Evolutionary conservation across 2,329 filamentous ascomycete genomes (phyloP), one percentile per base, ranked within the genome.

Genomic region (Lasiodiplodia theobromae): DNA sequence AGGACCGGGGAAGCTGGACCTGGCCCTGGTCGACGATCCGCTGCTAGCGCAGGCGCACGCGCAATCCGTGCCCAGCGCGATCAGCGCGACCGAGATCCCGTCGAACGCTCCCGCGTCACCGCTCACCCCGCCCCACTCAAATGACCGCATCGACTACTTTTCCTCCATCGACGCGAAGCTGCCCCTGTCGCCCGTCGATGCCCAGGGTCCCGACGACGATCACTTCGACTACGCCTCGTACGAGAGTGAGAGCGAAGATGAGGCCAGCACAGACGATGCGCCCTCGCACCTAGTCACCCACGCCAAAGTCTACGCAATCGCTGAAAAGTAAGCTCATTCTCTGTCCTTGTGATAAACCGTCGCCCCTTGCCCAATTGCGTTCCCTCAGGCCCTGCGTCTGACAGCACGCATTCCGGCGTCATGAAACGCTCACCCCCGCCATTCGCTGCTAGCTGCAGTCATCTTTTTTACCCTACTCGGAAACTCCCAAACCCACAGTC

Each of bases 241-340:
- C 65, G 65, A 67, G 53, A 60, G 54, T 60, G 66, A 68, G 54
- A 60, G 52, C 40, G 67, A 68, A n/a, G 69, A 72, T 49, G 71
- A 71, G 25, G 76, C 78, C 68, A 74, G 80, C 54, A 75, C 80
- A 60, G 73, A 76, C 51, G 79, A 80, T 57, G 73, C 81, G 70
- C 75, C 77, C 52, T 77, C 82, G 6, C 78, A 84, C 72, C 77
- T 85, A 6, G 71, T 85, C 58, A 77, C 80, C 18, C 83, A 85
- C 71, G 80, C 82, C 16, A 80, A 81, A 65, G 81, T 85, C 49
- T 85, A 85, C 72, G 82, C 82, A 40, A 78, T 85, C 28, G 83
- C 82, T 11, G 83, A 85, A 73, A 85, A 85, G 77, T 80, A 78
- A 74, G 78, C 79, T 70, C 62, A 58, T 54, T 60, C 68, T 68